Percentiles rank a stretch among this genome's conserved stretches.
Conservation (phyloP, 495 filamentous ascomycete genomes). For the Glutinoglossum americanum region DNA sequence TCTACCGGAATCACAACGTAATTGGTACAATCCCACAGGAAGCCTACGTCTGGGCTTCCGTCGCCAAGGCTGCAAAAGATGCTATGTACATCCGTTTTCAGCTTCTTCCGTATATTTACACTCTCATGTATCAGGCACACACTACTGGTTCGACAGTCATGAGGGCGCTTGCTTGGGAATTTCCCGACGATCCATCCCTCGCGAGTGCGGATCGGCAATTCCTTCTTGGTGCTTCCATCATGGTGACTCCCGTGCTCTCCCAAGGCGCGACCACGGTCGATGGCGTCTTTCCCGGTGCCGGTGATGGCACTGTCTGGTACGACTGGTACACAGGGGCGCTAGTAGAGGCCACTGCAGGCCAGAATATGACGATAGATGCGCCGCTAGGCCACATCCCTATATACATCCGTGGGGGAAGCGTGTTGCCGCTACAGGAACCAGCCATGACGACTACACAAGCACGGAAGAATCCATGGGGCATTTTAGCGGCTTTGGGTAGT, state of each 20-base stretch:
- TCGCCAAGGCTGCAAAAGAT: conserved; percentile 38
- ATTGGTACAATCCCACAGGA: conserved; percentile 45
- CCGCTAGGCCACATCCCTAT: conserved; percentile 65
- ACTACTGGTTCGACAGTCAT: conserved; percentile 51
- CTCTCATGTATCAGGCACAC: conserved; percentile 49
- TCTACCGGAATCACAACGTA: conserved; percentile 70
- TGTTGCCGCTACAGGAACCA: conserved; percentile 50
- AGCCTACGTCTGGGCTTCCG: conserved; percentile 51
- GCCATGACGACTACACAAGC: conserved; percentile 45
- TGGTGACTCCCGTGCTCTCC: conserved; percentile 52
- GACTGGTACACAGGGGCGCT: conserved; percentile 54
- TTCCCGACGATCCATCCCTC: conserved; percentile 51
- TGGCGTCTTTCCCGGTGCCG: conserved; percentile 61
- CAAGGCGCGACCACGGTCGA: conserved; percentile 41
- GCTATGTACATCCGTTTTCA: conserved; percentile 59
- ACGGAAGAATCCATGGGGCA: conserved; percentile 43
- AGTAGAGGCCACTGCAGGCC: conserved; percentile 29
- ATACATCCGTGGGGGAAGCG: conserved; percentile 44
- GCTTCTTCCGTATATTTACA: conserved; percentile 67
- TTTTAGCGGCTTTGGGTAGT: conserved; percentile 38
- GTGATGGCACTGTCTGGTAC: conserved; percentile 42
- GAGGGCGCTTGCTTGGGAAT: conserved; percentile 69
- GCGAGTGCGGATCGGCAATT: conserved; percentile 53
- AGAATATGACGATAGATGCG: conserved; percentile 52
- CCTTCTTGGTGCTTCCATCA: conserved; percentile 45